phyloP scores from a whole-genome alignment of 176 grass and related monocot genomes.

The Paspalum vaginatum region DNA sequence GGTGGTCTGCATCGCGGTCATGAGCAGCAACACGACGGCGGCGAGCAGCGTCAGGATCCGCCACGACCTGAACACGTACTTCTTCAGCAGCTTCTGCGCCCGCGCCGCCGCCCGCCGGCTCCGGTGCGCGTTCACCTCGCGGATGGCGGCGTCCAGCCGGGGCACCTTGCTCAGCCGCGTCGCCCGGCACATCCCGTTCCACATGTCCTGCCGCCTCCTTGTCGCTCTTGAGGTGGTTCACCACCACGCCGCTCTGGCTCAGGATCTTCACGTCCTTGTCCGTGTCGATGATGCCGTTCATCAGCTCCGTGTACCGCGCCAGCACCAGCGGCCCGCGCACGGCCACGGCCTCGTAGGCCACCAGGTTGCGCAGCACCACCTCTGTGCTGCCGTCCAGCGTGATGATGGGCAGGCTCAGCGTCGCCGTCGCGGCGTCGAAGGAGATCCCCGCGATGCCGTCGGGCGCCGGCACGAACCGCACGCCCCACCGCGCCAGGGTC shows the following conservation, averaged over 20 bases:
- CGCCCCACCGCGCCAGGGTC: neutral
- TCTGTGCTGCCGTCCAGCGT: constrained; percentile 23
- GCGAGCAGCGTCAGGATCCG: constrained; percentile 7
- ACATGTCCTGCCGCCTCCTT: constrained; percentile 45
- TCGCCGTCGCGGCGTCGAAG: neutral
- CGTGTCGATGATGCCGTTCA: constrained; percentile 57
- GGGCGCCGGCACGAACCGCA: constrained; percentile 36
- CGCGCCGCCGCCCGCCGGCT: neutral
- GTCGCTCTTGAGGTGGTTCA: constrained; percentile 64
- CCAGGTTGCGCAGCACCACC: constrained; percentile 56
- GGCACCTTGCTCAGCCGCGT: neutral
- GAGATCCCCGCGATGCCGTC: neutral
- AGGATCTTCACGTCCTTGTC: constrained; percentile 51
- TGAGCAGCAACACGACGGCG: constrained; percentile 15
- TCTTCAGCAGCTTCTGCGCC: constrained; percentile 1
- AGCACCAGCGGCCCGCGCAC: constrained; percentile 7
- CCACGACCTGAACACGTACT: constrained; percentile 26
- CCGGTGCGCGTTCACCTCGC: constrained; percentile 18
- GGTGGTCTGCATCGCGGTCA: neutral
- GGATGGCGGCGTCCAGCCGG: neutral
- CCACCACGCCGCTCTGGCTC: constrained; percentile 38
- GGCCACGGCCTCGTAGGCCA: constrained; percentile 54
- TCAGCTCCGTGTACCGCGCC: constrained; percentile 16
- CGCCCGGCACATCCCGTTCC: constrained; percentile 59
- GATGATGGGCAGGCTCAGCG: constrained; percentile 29